Evolutionary conservation across 1,284 basidiomycete genomes (phyloP).

Genomic region (Moniliophthora roreri): DNA sequence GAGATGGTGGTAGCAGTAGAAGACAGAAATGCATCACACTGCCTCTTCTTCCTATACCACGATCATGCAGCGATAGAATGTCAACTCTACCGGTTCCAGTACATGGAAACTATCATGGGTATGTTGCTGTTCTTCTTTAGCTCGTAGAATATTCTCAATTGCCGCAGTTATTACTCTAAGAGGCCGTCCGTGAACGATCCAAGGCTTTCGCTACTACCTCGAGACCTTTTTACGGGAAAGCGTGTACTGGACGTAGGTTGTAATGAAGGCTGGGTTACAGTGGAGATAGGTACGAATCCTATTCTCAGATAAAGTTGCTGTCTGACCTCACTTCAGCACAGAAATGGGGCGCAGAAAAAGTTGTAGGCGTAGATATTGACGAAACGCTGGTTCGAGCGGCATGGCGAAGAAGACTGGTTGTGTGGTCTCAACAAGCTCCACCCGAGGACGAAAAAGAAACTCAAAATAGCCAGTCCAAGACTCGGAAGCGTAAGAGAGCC

Average conservation of each 20-base stretch:
- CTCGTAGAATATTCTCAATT: background rate
- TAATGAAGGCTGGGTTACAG: constrained; percentile 81
- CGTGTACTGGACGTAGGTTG: constrained; percentile 79
- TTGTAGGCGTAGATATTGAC: constrained; percentile 83
- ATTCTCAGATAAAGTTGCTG: constrained; percentile 1
- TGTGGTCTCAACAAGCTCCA: constrained; percentile 69
- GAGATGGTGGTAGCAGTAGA: background rate
- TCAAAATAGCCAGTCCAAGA: constrained; percentile 27
- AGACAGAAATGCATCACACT: background rate
- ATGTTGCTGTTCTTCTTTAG: constrained; percentile 11
- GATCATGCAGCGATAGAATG: background rate
- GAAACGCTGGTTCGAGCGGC: constrained; percentile 65
- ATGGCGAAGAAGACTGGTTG: constrained; percentile 63
- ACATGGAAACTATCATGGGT: constrained; percentile 71
- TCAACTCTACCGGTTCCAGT: constrained; percentile 27
- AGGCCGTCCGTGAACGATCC: constrained; percentile 58
- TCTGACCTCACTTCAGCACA: constrained; percentile 48
- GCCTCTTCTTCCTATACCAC: background rate
- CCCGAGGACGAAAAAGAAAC: constrained; percentile 7
- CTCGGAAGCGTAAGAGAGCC: background rate
- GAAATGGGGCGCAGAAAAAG: constrained; percentile 52
- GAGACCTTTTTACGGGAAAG: constrained; percentile 48
- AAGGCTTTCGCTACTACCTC: constrained; percentile 59
- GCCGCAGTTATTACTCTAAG: constrained; percentile 68
- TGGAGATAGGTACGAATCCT: constrained; percentile 65